A percentile compares a stretch with the other conserved stretches of the same genome.
phyloP scores from a whole-genome alignment of 305 asterid genomes.

The Caryopteris hybrid region DNA sequence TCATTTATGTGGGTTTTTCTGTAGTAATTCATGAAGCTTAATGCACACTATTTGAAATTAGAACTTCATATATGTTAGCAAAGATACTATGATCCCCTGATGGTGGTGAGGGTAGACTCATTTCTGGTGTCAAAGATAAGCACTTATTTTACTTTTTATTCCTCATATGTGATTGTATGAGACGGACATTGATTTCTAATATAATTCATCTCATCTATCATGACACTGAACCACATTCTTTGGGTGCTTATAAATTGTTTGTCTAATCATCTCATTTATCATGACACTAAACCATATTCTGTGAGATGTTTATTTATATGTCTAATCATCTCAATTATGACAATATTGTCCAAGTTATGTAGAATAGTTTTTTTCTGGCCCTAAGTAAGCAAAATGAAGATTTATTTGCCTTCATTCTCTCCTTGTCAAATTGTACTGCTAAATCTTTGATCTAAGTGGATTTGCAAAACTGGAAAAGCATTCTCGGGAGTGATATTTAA shows the following conservation, averaged over 20 bases:
- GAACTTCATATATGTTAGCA: neutral
- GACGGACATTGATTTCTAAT: neutral
- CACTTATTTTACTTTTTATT: neutral
- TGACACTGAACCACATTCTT: neutral
- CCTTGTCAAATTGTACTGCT: neutral
- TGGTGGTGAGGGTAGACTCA: neutral
- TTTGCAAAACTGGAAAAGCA: neutral
- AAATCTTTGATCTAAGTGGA: neutral
- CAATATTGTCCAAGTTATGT: neutral
- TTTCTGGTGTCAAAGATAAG: neutral
- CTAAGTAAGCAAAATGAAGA: neutral
- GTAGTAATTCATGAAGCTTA: neutral
- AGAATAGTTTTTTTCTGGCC: neutral
- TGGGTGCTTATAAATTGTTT: conserved; percentile 6
- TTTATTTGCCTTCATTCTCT: neutral
- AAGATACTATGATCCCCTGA: neutral
- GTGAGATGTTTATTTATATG: neutral
- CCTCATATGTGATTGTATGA: neutral
- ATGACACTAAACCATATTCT: neutral
- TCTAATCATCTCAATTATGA: neutral
- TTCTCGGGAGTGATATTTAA: no score
- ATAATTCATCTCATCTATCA: neutral
- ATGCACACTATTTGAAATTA: neutral
- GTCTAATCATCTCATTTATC: neutral
- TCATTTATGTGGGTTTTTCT: neutral